Evolutionary conservation across 768 basidiomycete species (phyloP).

Genomic region (Mycena epipterygia): DNA sequence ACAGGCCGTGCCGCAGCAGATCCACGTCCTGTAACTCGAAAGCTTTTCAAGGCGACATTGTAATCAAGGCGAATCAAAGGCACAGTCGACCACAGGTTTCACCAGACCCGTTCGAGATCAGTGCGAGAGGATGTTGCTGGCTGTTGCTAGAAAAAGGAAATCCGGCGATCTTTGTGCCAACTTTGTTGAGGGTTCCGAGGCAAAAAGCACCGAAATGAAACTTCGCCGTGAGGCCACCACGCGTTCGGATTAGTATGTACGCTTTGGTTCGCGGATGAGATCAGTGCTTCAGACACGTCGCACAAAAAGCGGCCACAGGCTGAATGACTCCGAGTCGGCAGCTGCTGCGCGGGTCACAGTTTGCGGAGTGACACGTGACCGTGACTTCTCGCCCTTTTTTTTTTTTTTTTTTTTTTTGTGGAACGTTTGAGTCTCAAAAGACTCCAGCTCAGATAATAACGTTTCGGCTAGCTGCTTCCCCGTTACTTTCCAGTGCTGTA

Average conservation of each 20-base stretch:
- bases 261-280: neutral
- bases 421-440: no score
- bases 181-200: neutral
- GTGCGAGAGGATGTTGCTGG: constrained; percentile 7
- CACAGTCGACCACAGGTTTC: neutral
- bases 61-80: neutral
- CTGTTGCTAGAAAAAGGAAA: constrained; percentile 14
- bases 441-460: no score
- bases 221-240: constrained; percentile 15
- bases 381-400: no score
- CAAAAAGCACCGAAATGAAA: constrained; percentile 25
- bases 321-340: no score
- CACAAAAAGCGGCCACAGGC: no score
- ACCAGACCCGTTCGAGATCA: constrained; percentile 10
- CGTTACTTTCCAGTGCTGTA: no score
- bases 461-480: no score
- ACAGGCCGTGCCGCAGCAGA: neutral
- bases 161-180: constrained; percentile 19
- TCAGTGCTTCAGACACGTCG: no score
- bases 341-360: no score
- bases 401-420: no score
- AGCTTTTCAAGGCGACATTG: neutral
- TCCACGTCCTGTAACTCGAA: neutral
- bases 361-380: no score
- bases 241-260: neutral